Percentiles rank a stretch among this genome's conserved stretches.
These are phyloP conservation scores for Nephelium lappaceum DNA, from an alignment of 345 rosid genomes.

Conservation along the genomic window DNA sequence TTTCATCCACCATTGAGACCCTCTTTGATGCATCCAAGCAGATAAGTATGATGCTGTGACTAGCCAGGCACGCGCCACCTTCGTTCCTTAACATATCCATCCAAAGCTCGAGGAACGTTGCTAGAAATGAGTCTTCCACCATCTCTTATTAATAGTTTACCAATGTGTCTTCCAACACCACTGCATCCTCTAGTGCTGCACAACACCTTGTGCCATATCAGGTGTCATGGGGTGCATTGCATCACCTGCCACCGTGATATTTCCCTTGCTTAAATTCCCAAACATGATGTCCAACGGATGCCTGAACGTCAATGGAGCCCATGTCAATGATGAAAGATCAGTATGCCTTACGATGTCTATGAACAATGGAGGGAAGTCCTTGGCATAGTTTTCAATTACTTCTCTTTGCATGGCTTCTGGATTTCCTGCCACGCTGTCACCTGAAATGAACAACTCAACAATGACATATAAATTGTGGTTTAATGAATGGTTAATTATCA, in stretches of 20 bases:
- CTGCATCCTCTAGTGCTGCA: slow-evolving; percentile 14
- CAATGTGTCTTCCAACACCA: slow-evolving; percentile 42
- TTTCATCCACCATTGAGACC: slow-evolving; percentile 33
- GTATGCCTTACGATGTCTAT: slow-evolving; percentile 27
- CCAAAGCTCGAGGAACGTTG: slow-evolving; percentile 17
- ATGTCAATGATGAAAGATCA: slow-evolving; percentile 26
- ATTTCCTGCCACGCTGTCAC: slow-evolving; percentile 4
- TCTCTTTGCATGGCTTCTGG: slow-evolving; percentile 32
- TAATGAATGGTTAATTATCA: no score
- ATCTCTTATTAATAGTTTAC: slow-evolving; percentile 1
- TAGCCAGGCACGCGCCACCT: slow-evolving; percentile 35
- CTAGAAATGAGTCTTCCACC: not conserved
- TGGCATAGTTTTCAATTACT: slow-evolving; percentile 20
- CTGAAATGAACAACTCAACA: slow-evolving; percentile 10
- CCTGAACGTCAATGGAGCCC: slow-evolving; percentile 23
- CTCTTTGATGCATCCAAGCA: slow-evolving; percentile 41
- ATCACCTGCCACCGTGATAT: slow-evolving; percentile 47
- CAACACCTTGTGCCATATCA: slow-evolving; percentile 49
- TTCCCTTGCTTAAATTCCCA: slow-evolving; percentile 32
- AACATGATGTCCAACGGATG: slow-evolving; percentile 44
- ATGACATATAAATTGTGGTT: no score
- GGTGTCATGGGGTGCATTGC: slow-evolving; percentile 61
- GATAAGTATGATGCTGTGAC: slow-evolving; percentile 33
- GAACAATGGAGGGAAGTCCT: slow-evolving; percentile 29
- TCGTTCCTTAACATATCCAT: slow-evolving; percentile 33